Evolutionary conservation across 2,329 filamentous ascomycete species (phyloP).

Genomic region (Metarhizium brunneum): DNA sequence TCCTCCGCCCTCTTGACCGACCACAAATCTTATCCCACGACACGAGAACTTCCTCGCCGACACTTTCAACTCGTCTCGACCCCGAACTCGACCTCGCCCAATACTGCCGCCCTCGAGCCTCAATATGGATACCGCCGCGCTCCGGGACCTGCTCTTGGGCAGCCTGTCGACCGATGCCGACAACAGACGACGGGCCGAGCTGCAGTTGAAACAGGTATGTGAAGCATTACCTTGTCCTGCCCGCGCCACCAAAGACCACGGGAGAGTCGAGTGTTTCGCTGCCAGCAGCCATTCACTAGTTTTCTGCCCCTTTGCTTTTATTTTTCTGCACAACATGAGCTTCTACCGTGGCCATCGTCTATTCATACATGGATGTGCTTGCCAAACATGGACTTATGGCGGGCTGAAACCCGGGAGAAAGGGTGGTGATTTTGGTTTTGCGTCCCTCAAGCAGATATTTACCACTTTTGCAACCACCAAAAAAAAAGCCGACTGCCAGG

Average conservation of each 20-base stretch:
- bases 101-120: constrained; percentile 2
- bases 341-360: not conserved
- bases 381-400: not conserved
- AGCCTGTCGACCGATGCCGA: constrained; percentile 69
- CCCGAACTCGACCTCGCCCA: not conserved
- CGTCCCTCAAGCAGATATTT: too few species aligned
- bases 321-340: not conserved
- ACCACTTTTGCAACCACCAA: too few species aligned
- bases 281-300: not conserved
- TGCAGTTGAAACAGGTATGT: constrained; percentile 70
- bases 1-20: constrained; percentile 1
- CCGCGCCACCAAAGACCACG: not conserved
- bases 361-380: not conserved
- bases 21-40: not conserved
- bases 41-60: not conserved
- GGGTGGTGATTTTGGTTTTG: too few species aligned
- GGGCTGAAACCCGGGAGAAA: too few species aligned
- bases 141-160: constrained; percentile 68
- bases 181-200: constrained; percentile 65
- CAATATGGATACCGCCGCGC: constrained; percentile 62
- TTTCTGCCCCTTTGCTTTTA: not conserved
- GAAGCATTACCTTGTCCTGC: not conserved
- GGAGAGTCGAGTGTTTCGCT: not conserved
- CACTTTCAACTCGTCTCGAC: not conserved
- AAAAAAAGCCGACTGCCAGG: too few species aligned